A percentile compares a stretch with the other conserved stretches of the same genome.
These are phyloP conservation scores for Nicotiana obtusifolia DNA, from an alignment of 257 asterid species.

Conservation along the genomic window DNA sequence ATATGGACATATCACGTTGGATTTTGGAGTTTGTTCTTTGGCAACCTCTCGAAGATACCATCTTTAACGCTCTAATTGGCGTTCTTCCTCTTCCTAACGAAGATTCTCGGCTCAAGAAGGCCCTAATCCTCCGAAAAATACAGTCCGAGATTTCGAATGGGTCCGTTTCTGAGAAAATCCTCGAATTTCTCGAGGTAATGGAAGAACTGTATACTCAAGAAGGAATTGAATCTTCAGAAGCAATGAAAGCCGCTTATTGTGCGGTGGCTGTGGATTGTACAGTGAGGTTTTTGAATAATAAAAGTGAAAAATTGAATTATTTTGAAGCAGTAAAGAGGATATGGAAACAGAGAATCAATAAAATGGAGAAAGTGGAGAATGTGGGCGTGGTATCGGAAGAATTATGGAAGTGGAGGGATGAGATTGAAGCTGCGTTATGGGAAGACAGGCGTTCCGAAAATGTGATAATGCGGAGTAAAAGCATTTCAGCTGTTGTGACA, in stretches of 20 bases:
- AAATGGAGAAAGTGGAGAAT: neutral
- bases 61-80: neutral
- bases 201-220: neutral
- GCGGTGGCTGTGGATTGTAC: constrained; percentile 16
- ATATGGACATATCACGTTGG: constrained; percentile 8
- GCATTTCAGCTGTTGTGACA: constrained; percentile 36
- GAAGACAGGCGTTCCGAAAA: constrained; percentile 26
- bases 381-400: constrained; percentile 18
- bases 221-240: constrained; percentile 7
- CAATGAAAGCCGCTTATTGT: neutral
- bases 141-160: neutral
- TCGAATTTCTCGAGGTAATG: neutral
- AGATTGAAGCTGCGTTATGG: constrained; percentile 58
- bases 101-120: neutral
- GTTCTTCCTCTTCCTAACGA: neutral
- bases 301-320: neutral
- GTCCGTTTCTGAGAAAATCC: constrained; percentile 1
- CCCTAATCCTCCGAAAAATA: neutral
- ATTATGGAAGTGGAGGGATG: constrained; percentile 54
- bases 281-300: neutral
- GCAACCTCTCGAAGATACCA: neutral
- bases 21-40: constrained; percentile 6
- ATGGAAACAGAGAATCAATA: constrained; percentile 4
- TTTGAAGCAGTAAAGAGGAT: neutral
- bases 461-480: constrained; percentile 39